Evolutionary conservation across 2,329 filamentous ascomycete genomes (phyloP).

Genomic region (Colletotrichum sp.): DNA sequence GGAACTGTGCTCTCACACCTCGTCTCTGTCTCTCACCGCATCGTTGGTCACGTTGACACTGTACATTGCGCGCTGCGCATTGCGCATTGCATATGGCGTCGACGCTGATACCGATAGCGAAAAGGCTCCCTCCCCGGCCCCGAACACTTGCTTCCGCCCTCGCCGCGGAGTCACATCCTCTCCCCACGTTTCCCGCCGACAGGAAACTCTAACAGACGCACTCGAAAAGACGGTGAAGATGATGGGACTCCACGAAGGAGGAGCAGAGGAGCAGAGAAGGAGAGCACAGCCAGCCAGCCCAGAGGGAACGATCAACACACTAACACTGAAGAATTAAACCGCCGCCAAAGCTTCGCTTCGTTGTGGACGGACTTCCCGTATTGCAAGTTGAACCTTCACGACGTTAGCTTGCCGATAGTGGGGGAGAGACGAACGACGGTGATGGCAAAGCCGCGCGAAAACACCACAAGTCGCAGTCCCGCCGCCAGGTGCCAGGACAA

Average conservation of each 20-base stretch:
- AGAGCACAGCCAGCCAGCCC: not conserved
- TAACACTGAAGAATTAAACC: not conserved
- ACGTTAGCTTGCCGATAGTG: not conserved
- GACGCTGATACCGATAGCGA: not conserved
- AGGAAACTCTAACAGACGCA: not conserved
- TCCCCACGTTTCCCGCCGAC: not conserved
- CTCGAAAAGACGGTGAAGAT: conserved; percentile 13
- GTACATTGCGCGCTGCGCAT: not conserved
- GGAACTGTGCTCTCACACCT: not conserved
- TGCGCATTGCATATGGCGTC: not conserved
- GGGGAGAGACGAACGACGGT: not conserved
- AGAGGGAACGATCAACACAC: not conserved
- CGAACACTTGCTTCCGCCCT: not conserved
- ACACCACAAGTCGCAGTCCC: not conserved
- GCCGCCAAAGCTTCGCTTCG: not conserved
- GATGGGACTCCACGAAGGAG: not conserved
- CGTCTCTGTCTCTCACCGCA: not conserved
- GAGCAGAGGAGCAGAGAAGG: not conserved
- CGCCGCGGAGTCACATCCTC: not conserved
- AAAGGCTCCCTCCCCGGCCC: not conserved
- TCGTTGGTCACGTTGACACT: not conserved
- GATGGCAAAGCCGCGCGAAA: not conserved
- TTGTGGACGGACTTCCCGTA: not conserved
- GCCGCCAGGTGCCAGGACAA: not conserved
- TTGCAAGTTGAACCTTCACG: not conserved